Percentiles rank a stretch among this genome's conserved stretches.
Evolutionary conservation across 2,329 filamentous ascomycete species (phyloP).

Genomic region (Fusarium stilboides): DNA sequence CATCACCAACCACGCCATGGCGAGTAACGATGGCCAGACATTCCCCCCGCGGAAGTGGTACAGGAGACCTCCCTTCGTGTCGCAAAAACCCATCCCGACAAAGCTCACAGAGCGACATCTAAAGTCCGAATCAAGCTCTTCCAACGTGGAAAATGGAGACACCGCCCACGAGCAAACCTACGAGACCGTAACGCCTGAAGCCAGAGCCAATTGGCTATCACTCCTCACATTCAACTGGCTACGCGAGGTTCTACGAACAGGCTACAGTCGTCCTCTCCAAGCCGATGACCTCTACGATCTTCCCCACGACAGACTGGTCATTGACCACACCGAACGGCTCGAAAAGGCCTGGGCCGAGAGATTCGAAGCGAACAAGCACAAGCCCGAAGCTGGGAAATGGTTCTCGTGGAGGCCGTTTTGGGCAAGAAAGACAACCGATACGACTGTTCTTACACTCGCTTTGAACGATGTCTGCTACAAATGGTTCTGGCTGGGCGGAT

Average conservation of each 20-base stretch:
- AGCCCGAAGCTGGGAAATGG: not conserved
- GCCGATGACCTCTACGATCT: constrained; percentile 30
- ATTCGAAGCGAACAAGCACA: constrained; percentile 2
- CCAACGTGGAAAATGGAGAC: not conserved
- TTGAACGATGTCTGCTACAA: constrained; percentile 52
- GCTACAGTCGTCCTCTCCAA: constrained; percentile 34
- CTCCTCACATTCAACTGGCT: constrained; percentile 33
- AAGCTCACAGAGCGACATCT: constrained; percentile 29
- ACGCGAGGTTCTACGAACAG: constrained; percentile 17
- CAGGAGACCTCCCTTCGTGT: constrained; percentile 51
- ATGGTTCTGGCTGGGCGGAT: constrained; percentile 52
- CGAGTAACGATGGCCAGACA: constrained; percentile 41
- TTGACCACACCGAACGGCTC: constrained; percentile 31
- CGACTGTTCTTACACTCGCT: constrained; percentile 48
- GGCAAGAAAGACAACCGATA: constrained; percentile 45
- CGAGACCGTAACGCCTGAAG: constrained; percentile 10
- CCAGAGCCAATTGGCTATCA: constrained; percentile 24
- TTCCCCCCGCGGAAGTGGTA: constrained; percentile 53
- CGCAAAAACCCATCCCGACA: constrained; percentile 46
- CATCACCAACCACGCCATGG: constrained; percentile 37
- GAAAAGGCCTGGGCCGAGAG: constrained; percentile 29
- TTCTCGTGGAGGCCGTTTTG: constrained; percentile 46
- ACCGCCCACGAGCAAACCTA: not conserved
- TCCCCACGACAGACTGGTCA: constrained; percentile 21
- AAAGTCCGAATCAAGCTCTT: not conserved